Percentiles rank a stretch among this genome's conserved stretches.
Evolutionary conservation across 192 early-diverging fungal species (phyloP).

Genomic region (Phycomyces blakesleeanus): DNA sequence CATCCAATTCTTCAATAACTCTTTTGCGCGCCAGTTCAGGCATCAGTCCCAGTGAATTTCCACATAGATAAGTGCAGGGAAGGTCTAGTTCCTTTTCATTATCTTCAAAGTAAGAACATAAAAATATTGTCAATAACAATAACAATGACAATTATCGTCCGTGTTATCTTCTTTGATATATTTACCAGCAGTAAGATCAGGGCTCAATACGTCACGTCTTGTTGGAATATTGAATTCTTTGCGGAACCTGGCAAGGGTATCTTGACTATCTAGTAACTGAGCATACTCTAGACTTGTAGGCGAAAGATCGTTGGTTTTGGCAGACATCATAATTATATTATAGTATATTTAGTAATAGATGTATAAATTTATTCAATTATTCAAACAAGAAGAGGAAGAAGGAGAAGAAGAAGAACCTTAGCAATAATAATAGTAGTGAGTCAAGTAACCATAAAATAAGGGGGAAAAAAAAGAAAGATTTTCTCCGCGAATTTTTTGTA

Average conservation of each 20-base stretch:
- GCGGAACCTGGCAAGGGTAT: conserved; percentile 50
- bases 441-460: too few species aligned
- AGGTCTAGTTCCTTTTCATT: conserved; percentile 29
- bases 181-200: conserved; percentile 9
- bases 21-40: conserved; percentile 62
- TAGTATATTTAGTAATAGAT: too few species aligned
- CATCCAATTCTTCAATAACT: conserved; percentile 86
- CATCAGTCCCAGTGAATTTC: conserved; percentile 91
- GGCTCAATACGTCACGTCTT: conserved; percentile 36
- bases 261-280: conserved; percentile 46
- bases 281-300: conserved; percentile 40
- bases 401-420: too few species aligned
- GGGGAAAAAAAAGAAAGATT: too few species aligned
- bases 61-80: conserved; percentile 78
- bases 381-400: too few species aligned
- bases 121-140: background rate
- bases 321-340: background rate
- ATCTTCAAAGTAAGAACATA: conserved; percentile 8
- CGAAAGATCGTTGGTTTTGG: background rate
- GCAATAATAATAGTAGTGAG: too few species aligned
- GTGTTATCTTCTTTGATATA: background rate
- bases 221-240: conserved; percentile 65
- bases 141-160: background rate
- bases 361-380: too few species aligned
- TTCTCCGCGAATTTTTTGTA: too few species aligned